Conservation (phyloP, 495 filamentous ascomycete species). For the Aspergillus campestris region DNA sequence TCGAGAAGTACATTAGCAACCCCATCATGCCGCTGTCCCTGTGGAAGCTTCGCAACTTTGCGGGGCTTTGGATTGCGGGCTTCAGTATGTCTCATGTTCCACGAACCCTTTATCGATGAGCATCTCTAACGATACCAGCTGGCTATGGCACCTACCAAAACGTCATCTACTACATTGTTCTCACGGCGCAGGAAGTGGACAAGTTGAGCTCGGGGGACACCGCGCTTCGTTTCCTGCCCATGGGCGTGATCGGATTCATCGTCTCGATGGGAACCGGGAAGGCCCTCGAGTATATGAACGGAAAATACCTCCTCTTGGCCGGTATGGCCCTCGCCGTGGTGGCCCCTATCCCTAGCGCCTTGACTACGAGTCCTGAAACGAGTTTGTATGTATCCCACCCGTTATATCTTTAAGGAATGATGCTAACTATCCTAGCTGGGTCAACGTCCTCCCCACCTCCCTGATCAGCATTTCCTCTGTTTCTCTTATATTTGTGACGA, state of each 20-base stretch:
- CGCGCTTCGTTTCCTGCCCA: slow-evolving; percentile 27
- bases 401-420: neutral
- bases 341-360: slow-evolving; percentile 24
- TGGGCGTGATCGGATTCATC: slow-evolving; percentile 29
- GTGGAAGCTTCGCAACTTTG: slow-evolving; percentile 31
- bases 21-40: slow-evolving; percentile 28
- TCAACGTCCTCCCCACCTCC: slow-evolving; percentile 27
- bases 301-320: slow-evolving; percentile 24
- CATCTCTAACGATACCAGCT: slow-evolving; percentile 16
- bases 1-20: slow-evolving; percentile 25
- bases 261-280: slow-evolving; percentile 29
- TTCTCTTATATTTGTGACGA: slow-evolving; percentile 30
- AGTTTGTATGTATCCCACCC: slow-evolving; percentile 18
- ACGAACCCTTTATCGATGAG: neutral
- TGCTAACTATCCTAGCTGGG: slow-evolving; percentile 20
- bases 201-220: slow-evolving; percentile 24
- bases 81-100: slow-evolving; percentile 20
- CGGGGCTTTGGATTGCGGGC: slow-evolving; percentile 29
- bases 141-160: slow-evolving; percentile 33
- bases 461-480: slow-evolving; percentile 33
- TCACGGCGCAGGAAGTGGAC: slow-evolving; percentile 29
- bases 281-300: slow-evolving; percentile 27
- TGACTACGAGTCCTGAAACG: slow-evolving; percentile 18
- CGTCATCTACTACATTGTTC: slow-evolving; percentile 32
- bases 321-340: slow-evolving; percentile 23